Conservation (phyloP, 164 flowering plant genomes). For the Kingdonia uniflora region DNA sequence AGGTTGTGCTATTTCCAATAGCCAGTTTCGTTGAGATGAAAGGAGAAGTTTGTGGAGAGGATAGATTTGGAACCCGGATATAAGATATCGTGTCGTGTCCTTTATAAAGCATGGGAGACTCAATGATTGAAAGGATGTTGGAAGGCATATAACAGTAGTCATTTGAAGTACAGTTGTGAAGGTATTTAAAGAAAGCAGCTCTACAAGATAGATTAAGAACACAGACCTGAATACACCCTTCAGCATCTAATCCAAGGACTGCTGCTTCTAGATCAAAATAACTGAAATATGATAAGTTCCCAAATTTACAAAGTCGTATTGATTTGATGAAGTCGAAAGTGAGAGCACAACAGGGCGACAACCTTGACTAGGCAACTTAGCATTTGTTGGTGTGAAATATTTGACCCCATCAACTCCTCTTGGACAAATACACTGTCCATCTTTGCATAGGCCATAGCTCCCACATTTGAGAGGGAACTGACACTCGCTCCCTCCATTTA, state of each 20-base stretch:
- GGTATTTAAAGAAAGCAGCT: slow-evolving; percentile 10
- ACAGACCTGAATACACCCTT: slow-evolving; percentile 17
- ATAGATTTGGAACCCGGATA: background rate
- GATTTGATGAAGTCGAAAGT: no score
- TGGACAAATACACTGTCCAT: slow-evolving; percentile 20
- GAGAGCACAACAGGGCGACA: no score
- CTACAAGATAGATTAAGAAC: slow-evolving; percentile 4
- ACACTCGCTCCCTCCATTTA: slow-evolving; percentile 7
- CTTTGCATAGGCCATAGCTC: slow-evolving; percentile 19
- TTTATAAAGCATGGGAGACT: background rate
- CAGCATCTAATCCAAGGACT: background rate
- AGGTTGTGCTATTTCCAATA: no score
- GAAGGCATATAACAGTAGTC: slow-evolving; percentile 5
- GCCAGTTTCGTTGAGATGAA: background rate
- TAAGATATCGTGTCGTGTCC: background rate
- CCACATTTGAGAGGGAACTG: slow-evolving; percentile 21
- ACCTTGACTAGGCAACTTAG: slow-evolving; percentile 9
- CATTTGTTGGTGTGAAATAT: slow-evolving; percentile 12
- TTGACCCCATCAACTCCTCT: background rate
- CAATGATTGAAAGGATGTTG: background rate
- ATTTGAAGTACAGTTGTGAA: background rate
- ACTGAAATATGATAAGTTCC: no score
- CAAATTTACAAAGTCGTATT: slow-evolving; percentile 6
- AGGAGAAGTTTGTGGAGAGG: background rate
- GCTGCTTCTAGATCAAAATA: no score